A percentile compares a stretch with the other conserved stretches of the same genome.
Conservation (phyloP, 805 yeast species). For the Kluyveromyces nonfermentans region DNA sequence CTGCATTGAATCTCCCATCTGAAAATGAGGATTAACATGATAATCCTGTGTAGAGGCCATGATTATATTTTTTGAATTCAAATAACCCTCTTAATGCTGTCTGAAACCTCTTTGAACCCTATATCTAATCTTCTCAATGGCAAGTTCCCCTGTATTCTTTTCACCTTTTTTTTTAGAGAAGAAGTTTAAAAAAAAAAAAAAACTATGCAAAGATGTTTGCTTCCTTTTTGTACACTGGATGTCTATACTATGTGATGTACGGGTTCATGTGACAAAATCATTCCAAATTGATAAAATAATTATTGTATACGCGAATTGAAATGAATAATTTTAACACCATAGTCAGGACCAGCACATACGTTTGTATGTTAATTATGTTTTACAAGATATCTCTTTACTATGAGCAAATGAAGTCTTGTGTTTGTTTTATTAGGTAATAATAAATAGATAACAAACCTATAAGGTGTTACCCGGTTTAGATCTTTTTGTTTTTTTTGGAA, state of each 20-base stretch:
- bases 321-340: too few species aligned
- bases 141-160: not conserved
- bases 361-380: too few species aligned
- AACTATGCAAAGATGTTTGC: not conserved
- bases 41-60: slow-evolving; percentile 22
- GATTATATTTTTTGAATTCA: not conserved
- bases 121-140: not conserved
- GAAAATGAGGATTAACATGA: slow-evolving; percentile 23
- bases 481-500: too few species aligned
- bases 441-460: too few species aligned
- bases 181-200: too few species aligned
- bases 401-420: too few species aligned
- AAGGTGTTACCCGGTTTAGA: too few species aligned
- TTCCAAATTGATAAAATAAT: too few species aligned
- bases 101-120: not conserved
- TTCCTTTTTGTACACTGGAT: not conserved
- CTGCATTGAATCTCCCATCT: slow-evolving; percentile 17
- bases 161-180: not conserved
- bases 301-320: too few species aligned
- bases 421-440: too few species aligned
- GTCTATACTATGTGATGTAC: not conserved
- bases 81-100: not conserved
- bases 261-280: not conserved
- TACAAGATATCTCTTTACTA: too few species aligned
- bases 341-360: too few species aligned